Percentiles rank a stretch among this genome's conserved stretches.
Evolutionary conservation across 176 grass and related monocot genomes (phyloP).

Genomic region (Pontederia paniculata): DNA sequence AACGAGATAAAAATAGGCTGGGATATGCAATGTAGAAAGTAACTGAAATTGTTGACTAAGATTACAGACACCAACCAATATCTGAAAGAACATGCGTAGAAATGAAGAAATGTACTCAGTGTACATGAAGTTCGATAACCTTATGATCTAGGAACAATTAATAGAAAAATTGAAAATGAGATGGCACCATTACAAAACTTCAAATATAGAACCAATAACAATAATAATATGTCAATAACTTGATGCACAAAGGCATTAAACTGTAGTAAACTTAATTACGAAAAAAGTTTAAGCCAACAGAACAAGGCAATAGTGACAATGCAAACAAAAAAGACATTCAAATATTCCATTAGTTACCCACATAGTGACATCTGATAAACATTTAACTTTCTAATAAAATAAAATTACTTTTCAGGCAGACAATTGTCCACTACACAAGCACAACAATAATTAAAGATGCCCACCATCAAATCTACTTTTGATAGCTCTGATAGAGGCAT

Average conservation of each 20-base stretch:
- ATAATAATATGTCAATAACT: background rate
- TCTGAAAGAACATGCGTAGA: too few species aligned
- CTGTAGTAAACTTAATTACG: background rate
- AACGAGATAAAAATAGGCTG: too few species aligned
- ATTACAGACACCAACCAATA: too few species aligned
- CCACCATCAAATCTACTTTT: conserved; percentile 8
- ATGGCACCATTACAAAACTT: too few species aligned
- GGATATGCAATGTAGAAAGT: too few species aligned
- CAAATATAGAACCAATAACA: background rate
- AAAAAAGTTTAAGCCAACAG: background rate
- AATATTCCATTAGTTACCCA: background rate
- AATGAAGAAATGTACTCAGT: too few species aligned
- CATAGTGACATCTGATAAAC: background rate
- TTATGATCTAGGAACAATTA: too few species aligned
- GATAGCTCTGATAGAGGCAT: conserved; percentile 1
- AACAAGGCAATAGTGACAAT: background rate
- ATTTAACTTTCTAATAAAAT: background rate
- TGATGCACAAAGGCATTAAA: background rate
- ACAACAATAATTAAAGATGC: conserved; percentile 5
- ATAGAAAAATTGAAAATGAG: too few species aligned
- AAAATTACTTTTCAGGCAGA: background rate
- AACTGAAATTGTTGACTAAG: too few species aligned
- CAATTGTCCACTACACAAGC: conserved; percentile 5
- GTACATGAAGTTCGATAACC: too few species aligned
- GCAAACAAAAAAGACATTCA: background rate